Evolutionary conservation across 164 flowering plant genomes (phyloP), one percentile per base, ranked within the genome.

Genomic region (Annona cherimola): DNA sequence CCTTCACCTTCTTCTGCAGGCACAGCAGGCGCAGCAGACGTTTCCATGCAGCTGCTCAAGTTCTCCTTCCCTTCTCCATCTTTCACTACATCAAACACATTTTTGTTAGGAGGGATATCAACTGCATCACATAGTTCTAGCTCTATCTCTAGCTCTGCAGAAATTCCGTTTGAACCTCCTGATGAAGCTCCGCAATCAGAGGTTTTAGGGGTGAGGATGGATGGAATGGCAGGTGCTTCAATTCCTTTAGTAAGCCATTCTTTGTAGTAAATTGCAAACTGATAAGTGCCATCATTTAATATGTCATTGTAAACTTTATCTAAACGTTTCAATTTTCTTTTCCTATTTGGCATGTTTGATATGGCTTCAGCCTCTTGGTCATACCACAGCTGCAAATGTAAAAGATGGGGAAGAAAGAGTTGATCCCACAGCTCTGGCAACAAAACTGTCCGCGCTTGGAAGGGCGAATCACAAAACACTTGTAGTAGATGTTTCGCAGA

Each of bases 251-350:
- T 82, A 45, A 91, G 86, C 93, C 96, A 91, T 61, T 87, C 89
- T 79, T 87, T 86, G 81, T 91, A 91, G 74, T 91, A 91, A 76
- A 79, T 78, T 19, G 93, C 96, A 80, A 85, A 86, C 62, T 84
- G 87, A 63, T 75, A 79, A 61, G 96, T 89, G 42, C 91, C 86
- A 19, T 82, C 78, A 78, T 88, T 88, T 74, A 88, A 64, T 76
- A 73, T 79, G 71, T 88, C 89, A 79, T 84, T 83, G 42, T 89
- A 87, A 8, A 80, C 84, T 79, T 86, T 84, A 19, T 84, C 83
- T 59, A 91, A 84, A 73, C 81, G 85, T 72, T 83, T 84, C 61
- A 85, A 65, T 75, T 86, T 91, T 76, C 81, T 76, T 14, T 57
- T 44, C 63, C 73, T 73, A 68, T 71, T 76, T 9, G 86, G 83